Evolutionary conservation across 192 early-diverging fungal genomes (phyloP), one percentile per base, ranked within the genome.

Genomic region (Endogone sp.): DNA sequence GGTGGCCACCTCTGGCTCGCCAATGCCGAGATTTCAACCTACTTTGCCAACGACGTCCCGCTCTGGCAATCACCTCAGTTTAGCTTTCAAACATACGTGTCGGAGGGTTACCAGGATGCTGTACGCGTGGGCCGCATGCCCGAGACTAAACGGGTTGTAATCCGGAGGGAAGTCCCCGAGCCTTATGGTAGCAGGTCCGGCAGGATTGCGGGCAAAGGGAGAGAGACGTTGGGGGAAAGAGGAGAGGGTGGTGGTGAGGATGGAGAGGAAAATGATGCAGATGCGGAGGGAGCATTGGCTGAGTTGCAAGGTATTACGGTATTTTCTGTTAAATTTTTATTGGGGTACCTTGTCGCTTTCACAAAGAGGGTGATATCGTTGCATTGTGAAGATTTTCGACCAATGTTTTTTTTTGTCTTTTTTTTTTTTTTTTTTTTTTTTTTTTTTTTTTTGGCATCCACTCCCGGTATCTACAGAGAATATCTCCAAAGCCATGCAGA

Each of bases 31-130:
- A 85, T 85, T 54, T 76, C 74, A 21, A 84, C 85, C 0, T 85
- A 87, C 61, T 71, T 74, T 2, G 62, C 75, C 22, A 71, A 75
- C 2, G 75, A 80, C 23, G 72, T 78, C 28, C 73, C 79, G 10
- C 64, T 87, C 8, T 87, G 83, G 84, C 73, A 72, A 4, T 71
- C 70, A 20, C 77, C 71, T 23, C 85, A 85, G 65, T 85, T 87
- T 27, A 71, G 65, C 2, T 82, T 85, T 32, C 82, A 85, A 32
- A 81, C 74, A 20, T 87, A 79, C 56, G 65, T 72, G 64, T 63
- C 65, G 3, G 9, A 30, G 10, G 67, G 78, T 30, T 28, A 80
- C 23, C 71, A 82, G 20, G 29, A 56, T 3, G 61, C 67, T 26
- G 69, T 86, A 27, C 30, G 29, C 11, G 64, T 72, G 28, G 84